Percentiles rank a stretch among this genome's conserved stretches.
Conservation (phyloP, 2,329 filamentous ascomycete genomes). For the Pseudogymnoascus sp. region DNA sequence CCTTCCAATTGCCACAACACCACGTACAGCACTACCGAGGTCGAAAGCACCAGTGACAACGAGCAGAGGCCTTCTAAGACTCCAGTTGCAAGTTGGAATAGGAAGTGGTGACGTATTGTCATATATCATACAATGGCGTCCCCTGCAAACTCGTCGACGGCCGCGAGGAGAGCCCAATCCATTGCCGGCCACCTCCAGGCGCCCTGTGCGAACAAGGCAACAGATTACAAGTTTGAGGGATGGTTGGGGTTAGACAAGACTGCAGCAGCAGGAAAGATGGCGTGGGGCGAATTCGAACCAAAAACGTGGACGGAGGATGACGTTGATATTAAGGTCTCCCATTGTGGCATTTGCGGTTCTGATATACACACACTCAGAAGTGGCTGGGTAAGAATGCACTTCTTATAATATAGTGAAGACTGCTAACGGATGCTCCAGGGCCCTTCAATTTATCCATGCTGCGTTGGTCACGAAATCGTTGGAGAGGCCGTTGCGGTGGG, state of each 20-base stretch:
- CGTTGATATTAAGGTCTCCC: slow-evolving; percentile 40
- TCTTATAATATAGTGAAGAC: not conserved
- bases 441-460: slow-evolving; percentile 33
- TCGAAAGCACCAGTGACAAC: not conserved
- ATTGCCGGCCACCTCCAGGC: not conserved
- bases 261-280: slow-evolving; percentile 23
- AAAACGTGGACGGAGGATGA: slow-evolving; percentile 39
- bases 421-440: slow-evolving; percentile 20
- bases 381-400: slow-evolving; percentile 17
- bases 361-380: slow-evolving; percentile 25
- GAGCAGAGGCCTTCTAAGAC: not conserved
- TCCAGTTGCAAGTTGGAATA: not conserved
- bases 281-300: slow-evolving; percentile 31
- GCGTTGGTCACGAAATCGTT: slow-evolving; percentile 44
- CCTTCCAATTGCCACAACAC: not conserved
- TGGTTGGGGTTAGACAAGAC: slow-evolving; percentile 26
- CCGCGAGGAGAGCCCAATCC: not conserved
- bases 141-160: not conserved
- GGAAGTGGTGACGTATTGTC: not conserved
- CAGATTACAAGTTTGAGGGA: slow-evolving; percentile 24
- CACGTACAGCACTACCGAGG: not conserved
- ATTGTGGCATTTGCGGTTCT: slow-evolving; percentile 40
- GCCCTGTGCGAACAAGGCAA: not conserved
- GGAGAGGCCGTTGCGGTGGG: slow-evolving; percentile 40
- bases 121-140: not conserved